A percentile compares a stretch with the other conserved stretches of the same genome.
phyloP scores from a whole-genome alignment of 2,329 filamentous ascomycete species.

The Fusarium sp. region DNA sequence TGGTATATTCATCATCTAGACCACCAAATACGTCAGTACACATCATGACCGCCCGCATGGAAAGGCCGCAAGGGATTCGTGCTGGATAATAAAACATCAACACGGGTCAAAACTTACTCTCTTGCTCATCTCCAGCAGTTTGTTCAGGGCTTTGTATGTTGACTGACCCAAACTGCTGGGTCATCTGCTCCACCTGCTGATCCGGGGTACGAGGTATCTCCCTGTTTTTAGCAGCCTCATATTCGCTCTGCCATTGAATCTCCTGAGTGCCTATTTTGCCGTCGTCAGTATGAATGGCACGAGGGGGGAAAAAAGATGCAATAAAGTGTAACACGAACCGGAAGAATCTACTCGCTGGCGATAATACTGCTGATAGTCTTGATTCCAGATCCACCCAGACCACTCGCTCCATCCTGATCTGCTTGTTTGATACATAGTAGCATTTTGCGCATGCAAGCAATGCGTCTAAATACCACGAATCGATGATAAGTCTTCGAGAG shows the following conservation, averaged over 20 bases:
- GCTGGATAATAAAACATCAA: neutral
- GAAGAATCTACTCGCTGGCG: slow-evolving; percentile 43
- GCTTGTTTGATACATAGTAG: slow-evolving; percentile 43
- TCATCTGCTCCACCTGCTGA: slow-evolving; percentile 25
- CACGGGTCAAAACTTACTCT: slow-evolving; percentile 32
- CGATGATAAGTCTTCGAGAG: neutral
- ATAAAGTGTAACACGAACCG: slow-evolving; percentile 41
- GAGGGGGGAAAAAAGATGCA: neutral
- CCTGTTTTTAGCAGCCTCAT: slow-evolving; percentile 21
- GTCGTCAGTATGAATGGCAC: slow-evolving; percentile 7
- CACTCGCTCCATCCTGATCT: slow-evolving; percentile 38
- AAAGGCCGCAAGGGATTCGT: neutral
- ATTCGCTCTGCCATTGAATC: slow-evolving; percentile 42
- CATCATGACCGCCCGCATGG: neutral
- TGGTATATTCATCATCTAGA: slow-evolving; percentile 37
- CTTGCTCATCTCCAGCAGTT: slow-evolving; percentile 24
- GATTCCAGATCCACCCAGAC: slow-evolving; percentile 47
- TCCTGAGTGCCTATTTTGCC: slow-evolving; percentile 36
- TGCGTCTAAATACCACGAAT: slow-evolving; percentile 13
- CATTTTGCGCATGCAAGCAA: slow-evolving; percentile 41
- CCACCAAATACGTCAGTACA: slow-evolving; percentile 15
- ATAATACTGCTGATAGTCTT: slow-evolving; percentile 43
- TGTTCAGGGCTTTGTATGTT: slow-evolving; percentile 35
- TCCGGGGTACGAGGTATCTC: slow-evolving; percentile 40
- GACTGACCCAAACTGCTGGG: slow-evolving; percentile 34